phyloP scores from a whole-genome alignment of 2,329 filamentous ascomycete genomes.

The Colletotrichum siamense region DNA sequence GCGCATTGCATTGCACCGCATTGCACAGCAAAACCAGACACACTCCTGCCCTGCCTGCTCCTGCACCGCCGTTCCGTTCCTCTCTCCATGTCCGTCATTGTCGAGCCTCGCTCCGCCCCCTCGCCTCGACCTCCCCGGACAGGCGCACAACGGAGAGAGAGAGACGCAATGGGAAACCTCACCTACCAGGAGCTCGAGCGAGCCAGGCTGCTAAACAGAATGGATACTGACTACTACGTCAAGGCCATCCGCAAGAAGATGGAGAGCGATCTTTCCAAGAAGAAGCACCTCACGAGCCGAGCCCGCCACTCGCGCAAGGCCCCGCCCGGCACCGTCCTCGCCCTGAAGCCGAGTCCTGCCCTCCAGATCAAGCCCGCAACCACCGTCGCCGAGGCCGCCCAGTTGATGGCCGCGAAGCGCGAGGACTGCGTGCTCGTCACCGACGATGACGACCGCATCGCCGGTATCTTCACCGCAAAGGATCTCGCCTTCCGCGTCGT shows the following conservation, averaged over 20 bases:
- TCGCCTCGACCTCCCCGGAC: neutral
- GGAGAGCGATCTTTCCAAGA: conserved; percentile 97
- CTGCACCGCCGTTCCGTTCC: neutral
- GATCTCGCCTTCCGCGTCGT: conserved; percentile 98
- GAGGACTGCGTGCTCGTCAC: conserved; percentile 98
- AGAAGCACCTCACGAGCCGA: conserved; percentile 81
- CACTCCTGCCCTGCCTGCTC: neutral
- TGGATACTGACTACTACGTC: conserved; percentile 36
- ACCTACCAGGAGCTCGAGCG: conserved; percentile 23
- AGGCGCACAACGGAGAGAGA: neutral
- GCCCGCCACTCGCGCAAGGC: conserved; percentile 90
- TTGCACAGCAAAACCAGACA: neutral
- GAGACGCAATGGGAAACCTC: conserved; percentile 14
- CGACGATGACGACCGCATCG: conserved; percentile 96
- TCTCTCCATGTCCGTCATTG: neutral
- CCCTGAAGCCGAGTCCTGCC: conserved; percentile 92
- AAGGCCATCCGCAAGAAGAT: conserved; percentile 97
- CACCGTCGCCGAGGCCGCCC: conserved; percentile 93
- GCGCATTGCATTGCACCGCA: neutral
- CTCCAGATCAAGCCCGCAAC: conserved; percentile 97
- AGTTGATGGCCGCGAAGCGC: conserved; percentile 98
- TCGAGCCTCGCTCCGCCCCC: neutral
- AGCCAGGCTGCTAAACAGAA: conserved; percentile 18
- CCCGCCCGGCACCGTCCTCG: conserved; percentile 93
- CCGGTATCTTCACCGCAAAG: conserved; percentile 98